Percentiles rank a stretch among this genome's conserved stretches.
These are phyloP conservation scores for Nothophytophthora sp. DNA, from an alignment of 352 stramenopile genomes.

Conservation along the genomic window DNA sequence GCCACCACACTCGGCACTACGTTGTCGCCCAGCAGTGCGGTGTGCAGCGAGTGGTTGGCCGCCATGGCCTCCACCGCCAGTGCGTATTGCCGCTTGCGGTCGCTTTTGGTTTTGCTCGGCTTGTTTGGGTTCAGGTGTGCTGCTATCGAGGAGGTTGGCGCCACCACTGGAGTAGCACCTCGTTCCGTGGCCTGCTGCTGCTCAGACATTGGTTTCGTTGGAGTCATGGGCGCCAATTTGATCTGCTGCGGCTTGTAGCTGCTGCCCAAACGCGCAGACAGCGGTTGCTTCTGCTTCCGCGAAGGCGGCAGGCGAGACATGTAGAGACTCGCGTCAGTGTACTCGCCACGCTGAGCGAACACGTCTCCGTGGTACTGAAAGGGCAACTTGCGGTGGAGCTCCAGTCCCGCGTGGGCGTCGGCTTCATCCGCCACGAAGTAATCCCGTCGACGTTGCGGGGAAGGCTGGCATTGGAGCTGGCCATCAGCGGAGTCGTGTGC, in stretches of 20 bases:
- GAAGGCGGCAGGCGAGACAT: conserved; percentile 67
- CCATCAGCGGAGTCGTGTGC: too few species aligned
- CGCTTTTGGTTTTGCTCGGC: conserved; percentile 26
- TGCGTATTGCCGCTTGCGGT: conserved; percentile 66
- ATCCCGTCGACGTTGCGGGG: conserved; percentile 19
- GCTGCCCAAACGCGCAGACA: conserved; percentile 19
- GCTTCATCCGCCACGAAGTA: conserved; percentile 30
- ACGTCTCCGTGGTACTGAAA: conserved; percentile 77
- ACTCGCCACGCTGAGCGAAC: conserved; percentile 73
- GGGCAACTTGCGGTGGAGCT: conserved; percentile 40
- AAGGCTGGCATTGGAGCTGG: conserved; percentile 15
- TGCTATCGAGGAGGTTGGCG: background rate
- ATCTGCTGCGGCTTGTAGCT: conserved; percentile 45
- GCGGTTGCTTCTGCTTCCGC: conserved; percentile 40
- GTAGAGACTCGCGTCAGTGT: conserved; percentile 68
- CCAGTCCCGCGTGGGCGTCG: conserved; percentile 15
- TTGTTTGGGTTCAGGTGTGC: conserved; percentile 13
- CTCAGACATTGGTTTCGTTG: conserved; percentile 4
- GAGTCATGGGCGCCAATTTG: conserved; percentile 49
- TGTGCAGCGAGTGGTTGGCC: conserved; percentile 46
- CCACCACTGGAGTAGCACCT: background rate
- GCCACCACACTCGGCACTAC: conserved; percentile 60
- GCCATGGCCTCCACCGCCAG: conserved; percentile 72
- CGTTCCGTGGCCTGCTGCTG: conserved; percentile 14
- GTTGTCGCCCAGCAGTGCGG: conserved; percentile 57